Evolutionary conservation across 768 basidiomycete species (phyloP).

Genomic region (Mycena epipterygia): DNA sequence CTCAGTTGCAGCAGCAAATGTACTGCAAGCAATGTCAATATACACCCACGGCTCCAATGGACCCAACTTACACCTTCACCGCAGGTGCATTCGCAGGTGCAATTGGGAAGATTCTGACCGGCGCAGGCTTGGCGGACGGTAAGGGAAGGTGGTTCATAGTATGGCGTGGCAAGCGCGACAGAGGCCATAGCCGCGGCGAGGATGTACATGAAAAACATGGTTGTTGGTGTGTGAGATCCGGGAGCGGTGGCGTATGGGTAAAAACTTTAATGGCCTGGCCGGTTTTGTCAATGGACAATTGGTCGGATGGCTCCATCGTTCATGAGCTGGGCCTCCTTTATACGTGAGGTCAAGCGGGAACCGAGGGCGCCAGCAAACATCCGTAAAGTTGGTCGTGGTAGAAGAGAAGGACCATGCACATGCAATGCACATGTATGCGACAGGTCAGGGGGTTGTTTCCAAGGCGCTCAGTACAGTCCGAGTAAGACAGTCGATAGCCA

Average conservation of each 20-base stretch:
- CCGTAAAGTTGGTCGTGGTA: not conserved
- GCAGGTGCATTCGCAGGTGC: constrained; percentile 8
- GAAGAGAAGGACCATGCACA: not conserved
- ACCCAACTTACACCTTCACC: constrained; percentile 10
- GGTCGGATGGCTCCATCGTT: not conserved
- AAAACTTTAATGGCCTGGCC: not conserved
- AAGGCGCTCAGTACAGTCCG: not conserved
- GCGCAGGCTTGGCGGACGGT: constrained; percentile 4
- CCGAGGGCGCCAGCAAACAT: not conserved
- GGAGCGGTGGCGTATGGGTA: not conserved
- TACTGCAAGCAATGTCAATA: not conserved
- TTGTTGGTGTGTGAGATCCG: not conserved
- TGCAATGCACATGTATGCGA: not conserved
- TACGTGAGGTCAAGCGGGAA: not conserved
- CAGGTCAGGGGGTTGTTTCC: not conserved
- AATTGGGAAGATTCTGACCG: constrained; percentile 10
- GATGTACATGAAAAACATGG: constrained; percentile 9
- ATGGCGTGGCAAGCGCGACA: not conserved
- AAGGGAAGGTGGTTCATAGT: constrained; percentile 1
- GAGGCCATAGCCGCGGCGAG: not conserved
- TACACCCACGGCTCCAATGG: not conserved
- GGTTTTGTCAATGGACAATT: not conserved
- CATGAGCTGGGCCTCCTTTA: not conserved
- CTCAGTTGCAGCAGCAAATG: constrained; percentile 20
- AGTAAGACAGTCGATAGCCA: no score